phyloP scores from a whole-genome alignment of 345 rosid species.

The Moringa oleifera region DNA sequence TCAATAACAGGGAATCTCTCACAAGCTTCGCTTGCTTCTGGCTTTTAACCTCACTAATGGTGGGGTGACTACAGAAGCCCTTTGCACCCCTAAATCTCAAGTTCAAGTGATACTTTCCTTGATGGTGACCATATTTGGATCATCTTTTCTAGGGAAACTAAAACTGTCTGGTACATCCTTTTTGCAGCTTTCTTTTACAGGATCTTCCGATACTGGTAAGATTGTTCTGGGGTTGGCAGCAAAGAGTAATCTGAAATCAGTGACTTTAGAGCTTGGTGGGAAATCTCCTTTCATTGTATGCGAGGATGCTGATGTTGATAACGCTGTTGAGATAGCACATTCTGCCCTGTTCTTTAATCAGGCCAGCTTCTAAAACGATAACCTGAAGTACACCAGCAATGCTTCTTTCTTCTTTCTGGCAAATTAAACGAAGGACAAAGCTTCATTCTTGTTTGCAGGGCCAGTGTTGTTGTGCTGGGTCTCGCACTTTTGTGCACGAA shows the following conservation, averaged over 20 bases:
- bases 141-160: too few species aligned
- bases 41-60: too few species aligned
- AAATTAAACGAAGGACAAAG: too few species aligned
- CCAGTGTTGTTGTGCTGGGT: slow-evolving; percentile 79
- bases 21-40: too few species aligned
- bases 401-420: too few species aligned
- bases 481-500: slow-evolving; percentile 70
- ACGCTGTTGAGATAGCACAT: slow-evolving; percentile 76
- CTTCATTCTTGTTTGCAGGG: slow-evolving; percentile 52
- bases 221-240: slow-evolving; percentile 56
- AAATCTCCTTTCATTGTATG: slow-evolving; percentile 72
- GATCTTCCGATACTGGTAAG: slow-evolving; percentile 60
- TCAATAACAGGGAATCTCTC: too few species aligned
- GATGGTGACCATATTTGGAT: too few species aligned
- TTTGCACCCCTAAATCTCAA: too few species aligned
- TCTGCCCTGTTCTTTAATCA: slow-evolving; percentile 89
- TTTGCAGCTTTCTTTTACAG: slow-evolving; percentile 68
- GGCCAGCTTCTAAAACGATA: slow-evolving; percentile 27
- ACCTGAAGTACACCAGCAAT: too few species aligned
- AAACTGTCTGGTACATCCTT: neutral
- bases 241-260: slow-evolving; percentile 71
- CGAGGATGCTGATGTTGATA: slow-evolving; percentile 65
- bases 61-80: too few species aligned
- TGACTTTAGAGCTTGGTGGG: slow-evolving; percentile 73
- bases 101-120: too few species aligned